Evolutionary conservation across 2,329 filamentous ascomycete species (phyloP).

Genomic region (Beauveria scarabaeidicola): DNA sequence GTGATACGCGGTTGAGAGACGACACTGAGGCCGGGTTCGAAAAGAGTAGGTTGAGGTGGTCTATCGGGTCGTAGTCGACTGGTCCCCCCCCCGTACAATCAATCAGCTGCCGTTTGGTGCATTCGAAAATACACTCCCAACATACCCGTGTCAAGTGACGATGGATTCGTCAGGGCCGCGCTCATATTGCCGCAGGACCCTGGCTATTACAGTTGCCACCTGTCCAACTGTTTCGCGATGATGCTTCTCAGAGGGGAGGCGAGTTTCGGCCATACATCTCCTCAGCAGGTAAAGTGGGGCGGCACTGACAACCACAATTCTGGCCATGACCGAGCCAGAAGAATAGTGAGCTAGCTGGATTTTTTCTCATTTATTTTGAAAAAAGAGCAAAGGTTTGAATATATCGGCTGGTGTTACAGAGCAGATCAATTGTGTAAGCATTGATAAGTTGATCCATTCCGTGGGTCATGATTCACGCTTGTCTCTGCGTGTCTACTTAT

Average conservation of each 20-base stretch:
- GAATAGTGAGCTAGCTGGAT: too few species aligned
- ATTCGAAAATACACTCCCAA: not conserved
- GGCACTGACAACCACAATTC: not conserved
- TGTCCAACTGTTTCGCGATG: not conserved
- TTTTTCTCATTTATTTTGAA: too few species aligned
- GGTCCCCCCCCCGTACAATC: constrained; percentile 1
- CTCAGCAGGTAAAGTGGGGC: not conserved
- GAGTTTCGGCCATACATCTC: not conserved
- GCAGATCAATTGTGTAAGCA: too few species aligned
- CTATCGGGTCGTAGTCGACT: constrained; percentile 83
- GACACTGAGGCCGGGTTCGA: constrained; percentile 77
- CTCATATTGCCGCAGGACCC: constrained; percentile 8
- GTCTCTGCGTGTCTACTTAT: too few species aligned
- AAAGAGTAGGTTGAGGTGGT: constrained; percentile 90
- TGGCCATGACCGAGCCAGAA: too few species aligned
- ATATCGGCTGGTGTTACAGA: too few species aligned
- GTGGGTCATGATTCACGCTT: too few species aligned
- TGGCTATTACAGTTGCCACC: not conserved
- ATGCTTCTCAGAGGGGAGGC: not conserved
- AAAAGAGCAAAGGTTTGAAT: too few species aligned
- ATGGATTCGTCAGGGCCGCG: constrained; percentile 5
- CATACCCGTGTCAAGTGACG: constrained; percentile 11
- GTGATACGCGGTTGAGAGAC: constrained; percentile 66
- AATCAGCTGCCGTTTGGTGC: not conserved
- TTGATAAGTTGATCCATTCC: too few species aligned